Percentiles rank a stretch among this genome's conserved stretches.
phyloP scores from a whole-genome alignment of 768 basidiomycete genomes.

The Lepiota subincarnata region DNA sequence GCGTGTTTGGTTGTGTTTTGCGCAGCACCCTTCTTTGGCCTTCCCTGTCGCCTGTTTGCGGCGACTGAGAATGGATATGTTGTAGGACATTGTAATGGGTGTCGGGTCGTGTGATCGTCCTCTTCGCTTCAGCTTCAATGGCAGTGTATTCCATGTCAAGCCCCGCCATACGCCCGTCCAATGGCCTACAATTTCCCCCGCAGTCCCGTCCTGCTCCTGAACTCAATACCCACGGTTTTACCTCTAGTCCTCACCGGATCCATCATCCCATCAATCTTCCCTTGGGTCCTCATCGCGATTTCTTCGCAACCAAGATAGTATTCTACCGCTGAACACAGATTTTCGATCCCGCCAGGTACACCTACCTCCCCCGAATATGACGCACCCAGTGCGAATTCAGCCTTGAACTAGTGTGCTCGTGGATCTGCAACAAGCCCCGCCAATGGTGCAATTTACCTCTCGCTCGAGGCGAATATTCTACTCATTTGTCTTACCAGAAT shows the following conservation, averaged over 20 bases:
- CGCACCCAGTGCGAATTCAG: no score
- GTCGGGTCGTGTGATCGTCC: neutral
- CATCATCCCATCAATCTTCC: constrained; percentile 18
- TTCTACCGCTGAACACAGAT: constrained; percentile 3
- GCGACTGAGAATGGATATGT: no score
- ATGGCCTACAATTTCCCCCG: neutral
- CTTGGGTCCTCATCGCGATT: constrained; percentile 30
- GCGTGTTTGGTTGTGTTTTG: constrained; percentile 22
- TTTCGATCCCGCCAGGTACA: neutral
- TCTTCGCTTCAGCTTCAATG: neutral
- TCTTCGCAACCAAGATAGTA: constrained; percentile 21
- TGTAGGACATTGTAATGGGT: no score
- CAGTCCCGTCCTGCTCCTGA: neutral
- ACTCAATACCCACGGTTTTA: neutral
- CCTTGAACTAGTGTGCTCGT: no score
- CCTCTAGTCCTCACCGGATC: neutral
- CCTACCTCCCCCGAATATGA: no score
- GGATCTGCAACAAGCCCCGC: no score
- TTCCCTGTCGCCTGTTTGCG: no score
- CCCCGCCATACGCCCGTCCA: neutral
- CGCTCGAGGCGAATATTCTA: neutral
- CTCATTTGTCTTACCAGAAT: neutral
- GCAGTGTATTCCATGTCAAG: neutral
- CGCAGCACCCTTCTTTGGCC: neutral
- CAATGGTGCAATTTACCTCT: no score